Base-by-base conservation (phyloP, 441 rosid genomes). In the Pelargonium myrrhifolium region DNA sequence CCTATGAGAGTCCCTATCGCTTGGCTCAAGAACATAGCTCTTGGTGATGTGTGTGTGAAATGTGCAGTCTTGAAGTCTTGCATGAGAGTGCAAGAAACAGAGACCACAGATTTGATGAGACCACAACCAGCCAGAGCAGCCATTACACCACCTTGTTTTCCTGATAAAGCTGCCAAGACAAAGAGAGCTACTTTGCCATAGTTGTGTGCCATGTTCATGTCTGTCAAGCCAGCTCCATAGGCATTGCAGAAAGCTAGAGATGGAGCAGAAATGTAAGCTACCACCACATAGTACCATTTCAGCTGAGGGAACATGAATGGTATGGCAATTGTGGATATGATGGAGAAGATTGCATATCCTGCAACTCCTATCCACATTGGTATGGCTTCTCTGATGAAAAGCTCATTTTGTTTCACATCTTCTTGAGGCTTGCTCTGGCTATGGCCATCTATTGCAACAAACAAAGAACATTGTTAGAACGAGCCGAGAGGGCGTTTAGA, bases 201-300 rank as follows among this genome's bases (percentile, higher is more conserved):
- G 69, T 91, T 93, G 69, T 88, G 89, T 56, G 96, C 95, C 97
- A 93, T 89, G 81, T 87, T 93, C 92, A 91, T 89, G 80, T 91
- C 97, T 1, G 97, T 91, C 42, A 91, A 81, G 5, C 99, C 99
- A 1, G 99, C 95, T 1, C 99, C 97, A n/a, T 93, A 93, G 0
- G 99, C 97, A 53, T 93, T 93, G 81, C 99, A 91, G 83, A 89
- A 93, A 80, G 96, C 80, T 24, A 93, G 89, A 72, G 86, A 79
- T 2, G 99, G 99, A 0, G 99, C 97, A 0, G 89, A 83, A 51
- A 86, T 72, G 80, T 93, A 93, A 35, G 97, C 96, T 1, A 87
- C 85, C 7, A 89, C 82, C 56, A 91, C 86, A 8, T 74, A 88
- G 80, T 88, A 93, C 99, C 99, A 93, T 78, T 89, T 93, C 17